Evolutionary conservation across 2,329 filamentous ascomycete genomes (phyloP).

Genomic region (Thielaviopsis populi): DNA sequence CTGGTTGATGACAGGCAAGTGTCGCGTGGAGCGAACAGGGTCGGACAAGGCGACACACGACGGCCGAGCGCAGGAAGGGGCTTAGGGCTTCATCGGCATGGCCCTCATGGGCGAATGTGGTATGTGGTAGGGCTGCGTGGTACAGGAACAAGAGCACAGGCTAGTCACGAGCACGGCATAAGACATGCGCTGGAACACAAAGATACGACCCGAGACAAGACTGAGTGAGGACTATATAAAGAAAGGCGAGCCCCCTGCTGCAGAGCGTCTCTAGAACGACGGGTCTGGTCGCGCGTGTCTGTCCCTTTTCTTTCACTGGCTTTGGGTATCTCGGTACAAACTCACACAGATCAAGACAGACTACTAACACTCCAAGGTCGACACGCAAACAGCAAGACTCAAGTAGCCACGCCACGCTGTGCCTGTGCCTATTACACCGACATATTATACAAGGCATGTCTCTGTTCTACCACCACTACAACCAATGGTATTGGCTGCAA

Average conservation of each 20-base stretch:
- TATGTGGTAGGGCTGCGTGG: background rate
- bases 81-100: background rate
- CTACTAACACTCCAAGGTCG: background rate
- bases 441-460: background rate
- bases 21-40: background rate
- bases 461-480: background rate
- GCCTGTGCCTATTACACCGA: background rate
- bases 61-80: background rate
- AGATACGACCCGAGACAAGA: background rate
- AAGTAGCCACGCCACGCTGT: background rate
- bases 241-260: background rate
- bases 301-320: background rate
- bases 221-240: background rate
- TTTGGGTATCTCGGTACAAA: background rate
- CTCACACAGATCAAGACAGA: background rate
- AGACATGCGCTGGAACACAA: background rate
- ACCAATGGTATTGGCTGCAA: background rate
- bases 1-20: background rate
- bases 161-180: background rate
- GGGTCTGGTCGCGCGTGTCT: no score
- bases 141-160: background rate
- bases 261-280: background rate
- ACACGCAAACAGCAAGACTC: no score
- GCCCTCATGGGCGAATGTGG: background rate
- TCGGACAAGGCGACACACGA: background rate